These are phyloP conservation scores for Torrubiella hemipterigena DNA, from an alignment of 2,329 filamentous ascomycete species.

Conservation along the genomic window DNA sequence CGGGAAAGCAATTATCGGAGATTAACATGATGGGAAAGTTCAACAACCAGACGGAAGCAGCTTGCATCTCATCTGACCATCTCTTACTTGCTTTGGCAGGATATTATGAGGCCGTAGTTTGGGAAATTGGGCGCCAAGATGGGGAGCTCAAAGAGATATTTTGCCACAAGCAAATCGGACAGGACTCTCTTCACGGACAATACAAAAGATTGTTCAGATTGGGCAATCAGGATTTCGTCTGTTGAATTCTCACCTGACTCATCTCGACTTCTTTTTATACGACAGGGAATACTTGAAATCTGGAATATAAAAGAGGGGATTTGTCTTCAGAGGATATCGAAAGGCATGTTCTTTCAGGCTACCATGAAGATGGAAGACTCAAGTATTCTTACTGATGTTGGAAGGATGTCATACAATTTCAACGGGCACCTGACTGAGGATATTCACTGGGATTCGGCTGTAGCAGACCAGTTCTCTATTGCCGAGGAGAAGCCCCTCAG, in stretches of 20 bases:
- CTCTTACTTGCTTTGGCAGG: neutral
- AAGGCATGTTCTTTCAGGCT: too few species aligned
- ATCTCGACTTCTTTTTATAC: neutral
- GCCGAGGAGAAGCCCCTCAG: too few species aligned
- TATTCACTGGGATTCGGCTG: too few species aligned
- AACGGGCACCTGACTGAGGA: too few species aligned
- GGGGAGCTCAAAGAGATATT: neutral
- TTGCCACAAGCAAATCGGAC: neutral
- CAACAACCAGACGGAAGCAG: neutral
- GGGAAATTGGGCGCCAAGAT: neutral
- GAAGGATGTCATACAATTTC: neutral
- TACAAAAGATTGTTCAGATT: too few species aligned
- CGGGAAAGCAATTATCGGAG: neutral
- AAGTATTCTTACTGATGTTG: neutral
- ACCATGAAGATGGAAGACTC: too few species aligned
- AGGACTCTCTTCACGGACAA: neutral
- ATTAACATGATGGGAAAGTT: neutral
- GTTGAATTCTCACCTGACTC: neutral
- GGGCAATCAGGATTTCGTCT: too few species aligned
- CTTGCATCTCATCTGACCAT: neutral
- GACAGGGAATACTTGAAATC: neutral
- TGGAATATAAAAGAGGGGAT: neutral
- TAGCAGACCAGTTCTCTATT: too few species aligned
- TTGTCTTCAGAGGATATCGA: too few species aligned
- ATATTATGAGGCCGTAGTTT: neutral